Conservation (phyloP, 768 basidiomycete genomes). For the Boletus rufocinnamomeus region DNA sequence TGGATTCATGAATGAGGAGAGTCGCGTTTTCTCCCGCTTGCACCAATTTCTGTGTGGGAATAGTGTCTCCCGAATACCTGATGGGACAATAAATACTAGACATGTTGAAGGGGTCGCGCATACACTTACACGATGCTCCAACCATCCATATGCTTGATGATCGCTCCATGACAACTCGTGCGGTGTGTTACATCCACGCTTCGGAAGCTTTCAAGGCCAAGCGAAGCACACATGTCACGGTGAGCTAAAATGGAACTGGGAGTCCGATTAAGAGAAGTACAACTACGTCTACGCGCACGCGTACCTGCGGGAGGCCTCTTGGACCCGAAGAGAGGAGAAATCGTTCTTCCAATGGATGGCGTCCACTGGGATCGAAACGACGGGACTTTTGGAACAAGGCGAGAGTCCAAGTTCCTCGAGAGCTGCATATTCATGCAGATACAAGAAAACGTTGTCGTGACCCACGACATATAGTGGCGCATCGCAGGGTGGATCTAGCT, state of each 20-base stretch:
- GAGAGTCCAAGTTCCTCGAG: slow-evolving; percentile 72
- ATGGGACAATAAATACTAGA: background rate
- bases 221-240: slow-evolving; percentile 45
- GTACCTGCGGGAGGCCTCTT: slow-evolving; percentile 8
- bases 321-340: slow-evolving; percentile 34
- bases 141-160: slow-evolving; percentile 64
- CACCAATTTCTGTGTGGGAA: slow-evolving; percentile 69
- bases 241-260: slow-evolving; percentile 48
- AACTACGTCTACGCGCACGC: background rate
- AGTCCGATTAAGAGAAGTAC: background rate
- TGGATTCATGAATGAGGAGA: slow-evolving; percentile 91
- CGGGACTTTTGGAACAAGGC: slow-evolving; percentile 47
- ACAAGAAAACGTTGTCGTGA: slow-evolving; percentile 54
- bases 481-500: slow-evolving; percentile 66
- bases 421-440: slow-evolving; percentile 71
- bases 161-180: slow-evolving; percentile 69
- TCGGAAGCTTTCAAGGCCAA: slow-evolving; percentile 60
- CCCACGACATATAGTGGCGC: slow-evolving; percentile 74
- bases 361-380: slow-evolving; percentile 58
- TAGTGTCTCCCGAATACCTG: slow-evolving; percentile 93
- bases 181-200: slow-evolving; percentile 78
- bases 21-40: slow-evolving; percentile 67
- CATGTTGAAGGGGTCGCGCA: background rate
- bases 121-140: slow-evolving; percentile 44
- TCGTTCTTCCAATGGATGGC: slow-evolving; percentile 50